Evolutionary conservation across 2,329 filamentous ascomycete species (phyloP).

Genomic region (Paraphoma chrysanthemicola): DNA sequence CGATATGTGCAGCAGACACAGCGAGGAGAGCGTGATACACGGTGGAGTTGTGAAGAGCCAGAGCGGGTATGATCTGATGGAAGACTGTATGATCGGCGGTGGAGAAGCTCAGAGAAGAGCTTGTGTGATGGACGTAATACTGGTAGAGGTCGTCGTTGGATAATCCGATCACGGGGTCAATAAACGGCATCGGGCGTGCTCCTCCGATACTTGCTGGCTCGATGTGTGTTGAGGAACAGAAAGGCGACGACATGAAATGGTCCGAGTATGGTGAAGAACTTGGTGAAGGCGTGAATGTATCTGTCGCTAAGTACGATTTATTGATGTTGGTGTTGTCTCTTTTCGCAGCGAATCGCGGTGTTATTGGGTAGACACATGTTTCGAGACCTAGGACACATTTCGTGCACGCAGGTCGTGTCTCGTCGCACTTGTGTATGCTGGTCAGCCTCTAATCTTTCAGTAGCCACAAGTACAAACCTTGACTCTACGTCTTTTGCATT

Average conservation of each 20-base stretch:
- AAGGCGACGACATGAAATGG: background rate
- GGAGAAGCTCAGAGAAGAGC: conserved; percentile 6
- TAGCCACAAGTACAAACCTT: background rate
- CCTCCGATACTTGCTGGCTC: too few relatives aligned
- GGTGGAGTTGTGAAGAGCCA: conserved; percentile 8
- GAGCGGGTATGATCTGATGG: conserved; percentile 7
- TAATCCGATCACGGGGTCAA: background rate
- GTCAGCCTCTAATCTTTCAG: background rate
- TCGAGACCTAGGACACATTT: background rate
- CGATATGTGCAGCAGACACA: conserved; percentile 11
- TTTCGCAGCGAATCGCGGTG: background rate
- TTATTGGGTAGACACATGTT: background rate
- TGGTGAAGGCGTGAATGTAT: background rate
- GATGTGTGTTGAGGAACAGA: too few relatives aligned
- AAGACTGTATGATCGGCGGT: conserved; percentile 1
- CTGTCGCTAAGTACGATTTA: background rate
- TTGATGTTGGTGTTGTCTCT: background rate
- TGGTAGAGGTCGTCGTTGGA: conserved; percentile 11
- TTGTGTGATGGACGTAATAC: conserved; percentile 15
- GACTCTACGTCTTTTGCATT: background rate
- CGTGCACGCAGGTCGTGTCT: background rate
- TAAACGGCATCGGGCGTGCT: background rate
- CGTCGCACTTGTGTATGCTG: background rate
- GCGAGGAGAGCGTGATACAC: conserved; percentile 15
- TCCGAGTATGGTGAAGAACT: background rate